A percentile compares a stretch with the other conserved stretches of the same genome.
Evolutionary conservation across 2,329 filamentous ascomycete species (phyloP).

Genomic region (Colletotrichum paranaense): DNA sequence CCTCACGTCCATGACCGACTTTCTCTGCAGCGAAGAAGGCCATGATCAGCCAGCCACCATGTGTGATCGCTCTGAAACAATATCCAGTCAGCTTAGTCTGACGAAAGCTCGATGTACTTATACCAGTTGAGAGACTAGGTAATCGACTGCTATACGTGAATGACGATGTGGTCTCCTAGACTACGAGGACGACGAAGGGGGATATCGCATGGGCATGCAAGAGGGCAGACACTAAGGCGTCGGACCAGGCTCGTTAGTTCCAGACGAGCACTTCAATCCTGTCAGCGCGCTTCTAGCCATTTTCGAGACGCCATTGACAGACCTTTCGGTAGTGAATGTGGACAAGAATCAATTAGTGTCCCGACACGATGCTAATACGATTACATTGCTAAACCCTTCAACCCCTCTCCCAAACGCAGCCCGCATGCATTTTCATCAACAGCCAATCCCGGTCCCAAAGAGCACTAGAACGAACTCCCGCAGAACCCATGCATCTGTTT

Average conservation of each 20-base stretch:
- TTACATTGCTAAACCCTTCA: neutral
- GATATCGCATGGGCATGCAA: fast-evolving
- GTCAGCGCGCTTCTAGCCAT: neutral
- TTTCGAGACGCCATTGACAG: neutral
- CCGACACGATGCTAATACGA: neutral
- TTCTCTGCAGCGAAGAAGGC: no score
- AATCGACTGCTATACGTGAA: no score
- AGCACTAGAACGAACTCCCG: fast-evolving
- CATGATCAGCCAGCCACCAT: no score
- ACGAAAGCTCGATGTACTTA: no score
- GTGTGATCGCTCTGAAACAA: no score
- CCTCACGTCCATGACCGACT: no score
- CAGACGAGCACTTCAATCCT: neutral
- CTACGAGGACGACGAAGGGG: neutral
- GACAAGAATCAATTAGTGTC: neutral
- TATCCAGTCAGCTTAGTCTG: no score
- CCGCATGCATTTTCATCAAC: neutral
- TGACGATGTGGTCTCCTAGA: fast-evolving
- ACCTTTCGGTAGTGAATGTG: fast-evolving
- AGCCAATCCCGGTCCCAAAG: neutral
- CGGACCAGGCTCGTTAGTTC: neutral
- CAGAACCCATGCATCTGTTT: neutral
- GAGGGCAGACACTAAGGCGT: neutral
- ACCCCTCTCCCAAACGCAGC: neutral
- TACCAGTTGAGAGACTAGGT: no score